Base-by-base conservation (phyloP, 768 basidiomycete species). In the Strobilomyces dryophilus region DNA sequence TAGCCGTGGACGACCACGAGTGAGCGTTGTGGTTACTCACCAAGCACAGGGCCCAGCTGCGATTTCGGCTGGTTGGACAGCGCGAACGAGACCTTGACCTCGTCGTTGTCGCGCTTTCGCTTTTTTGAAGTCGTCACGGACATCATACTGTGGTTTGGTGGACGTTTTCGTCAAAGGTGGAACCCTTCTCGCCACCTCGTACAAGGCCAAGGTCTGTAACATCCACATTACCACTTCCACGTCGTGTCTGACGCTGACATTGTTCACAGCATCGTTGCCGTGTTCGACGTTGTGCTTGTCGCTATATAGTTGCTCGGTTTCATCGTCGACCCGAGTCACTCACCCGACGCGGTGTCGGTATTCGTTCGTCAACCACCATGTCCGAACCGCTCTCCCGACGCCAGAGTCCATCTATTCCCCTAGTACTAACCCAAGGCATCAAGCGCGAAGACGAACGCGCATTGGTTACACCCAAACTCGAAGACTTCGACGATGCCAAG, bases 21-120 rank as follows among this genome's bases (percentile, higher is more conserved):
- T 50, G 21, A 57, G 51, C 29, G 51, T 37, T 44, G 17, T 37
- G 20, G 46, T 32, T 52, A 68, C 75, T 64, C 61, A 81, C 81
- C 81, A 47, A 83, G 72, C 32, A 80, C 73, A 48, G 81, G 81
- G 18, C 80, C 82, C 31, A 73, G 63, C 62, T 72, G 72, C 24
- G 67, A 61, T 49, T 56, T 69, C 45, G 67, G 67, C 58, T 66
- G 66, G 52, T 56, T 51, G 34, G 74, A 72, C 50, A 75, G 53
- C 57, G 67, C 64, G 34, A 80, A 68, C 42, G 72, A 68, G 51
- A 74, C 54, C 47, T 68, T 68, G 36, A 54, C 61, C 39, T 65
- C 56, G 53, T 72, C 73, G 47, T 63, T 59, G 51, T 69, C 60
- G 56, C 79, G 73, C 63, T 83, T 83, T 52, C 80, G 74, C 63